Base-by-base conservation (phyloP, 192 early-diverging fungal species). In the Coemansia sp. region DNA sequence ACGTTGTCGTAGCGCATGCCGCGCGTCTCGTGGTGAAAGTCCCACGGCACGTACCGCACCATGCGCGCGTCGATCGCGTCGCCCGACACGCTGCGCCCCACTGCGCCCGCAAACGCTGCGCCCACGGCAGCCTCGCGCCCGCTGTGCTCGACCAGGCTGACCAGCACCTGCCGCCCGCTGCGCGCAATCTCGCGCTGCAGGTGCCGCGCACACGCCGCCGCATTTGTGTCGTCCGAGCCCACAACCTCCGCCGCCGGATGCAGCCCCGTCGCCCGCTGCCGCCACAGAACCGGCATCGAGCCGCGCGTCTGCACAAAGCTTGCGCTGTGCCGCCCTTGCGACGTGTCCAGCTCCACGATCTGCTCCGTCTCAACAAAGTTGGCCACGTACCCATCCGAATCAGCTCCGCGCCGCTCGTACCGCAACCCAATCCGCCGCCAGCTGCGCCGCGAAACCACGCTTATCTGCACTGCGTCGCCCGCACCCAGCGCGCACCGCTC, bases 331-430 rank as follows among this genome's bases (percentile, higher is more conserved):
- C 35, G 11, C 21, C 64, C 67, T 16, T 38, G 35, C 12, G 47
- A 31, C 3, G 53, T 40, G 14, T 84, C 81, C n/a, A 86, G 73
- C 11, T 83, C 65, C 4, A 96, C 68, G 21, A 97, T 76, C 76
- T 97, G 94, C 68, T 98, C 95, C 3, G 94, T 97, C 69, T 98
- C 97, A 0, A 97, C 95, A 84, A 88, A 97, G 81, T 98, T 98
- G 28, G 97, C 90, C 2, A 93, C 91, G 56, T 91, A 71, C 2
- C 95, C 97, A 16, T 85, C 44, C 28, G 87, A 86, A 75, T 98
- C 89, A 23, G 95, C 84, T 28, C 97, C 95, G 46, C 97, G 84
- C 7, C 88, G 81, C 59, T 97, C 88, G 68, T 95, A 98, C 18
- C 96, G 87, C 44, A 92, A 82, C 24, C 92, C 92, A 60, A 73